phyloP scores from a whole-genome alignment of 495 filamentous ascomycete species.

The Talaromyces nanjingensis region DNA sequence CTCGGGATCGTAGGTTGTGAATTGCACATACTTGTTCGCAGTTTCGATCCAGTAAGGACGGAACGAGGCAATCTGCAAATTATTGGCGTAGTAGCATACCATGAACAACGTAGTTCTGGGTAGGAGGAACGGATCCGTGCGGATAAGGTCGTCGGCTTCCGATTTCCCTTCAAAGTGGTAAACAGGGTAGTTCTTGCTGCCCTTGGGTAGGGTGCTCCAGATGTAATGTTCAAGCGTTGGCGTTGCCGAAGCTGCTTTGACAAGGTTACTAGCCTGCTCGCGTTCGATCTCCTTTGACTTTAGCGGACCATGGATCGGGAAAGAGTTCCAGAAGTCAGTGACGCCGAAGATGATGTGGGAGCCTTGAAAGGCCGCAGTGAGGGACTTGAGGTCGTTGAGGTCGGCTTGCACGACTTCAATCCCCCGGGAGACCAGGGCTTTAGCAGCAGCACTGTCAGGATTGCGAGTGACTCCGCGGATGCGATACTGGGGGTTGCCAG shows the following conservation, averaged over 20 bases:
- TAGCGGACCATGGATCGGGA: neutral
- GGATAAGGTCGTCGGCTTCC: slow-evolving; percentile 20
- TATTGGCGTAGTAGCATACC: neutral
- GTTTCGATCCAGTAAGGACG: neutral
- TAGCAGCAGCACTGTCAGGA: slow-evolving; percentile 20
- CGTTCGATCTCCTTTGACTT: slow-evolving; percentile 18
- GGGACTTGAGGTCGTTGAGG: slow-evolving; percentile 28
- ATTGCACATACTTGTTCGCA: slow-evolving; percentile 22
- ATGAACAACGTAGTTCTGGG: slow-evolving; percentile 19
- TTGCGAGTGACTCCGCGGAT: slow-evolving; percentile 44
- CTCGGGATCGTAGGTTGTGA: slow-evolving; percentile 20
- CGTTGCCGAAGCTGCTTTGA: slow-evolving; percentile 29
- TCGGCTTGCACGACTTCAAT: slow-evolving; percentile 41
- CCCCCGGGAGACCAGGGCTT: slow-evolving; percentile 27
- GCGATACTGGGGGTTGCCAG: slow-evolving; percentile 20
- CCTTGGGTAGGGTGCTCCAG: slow-evolving; percentile 37
- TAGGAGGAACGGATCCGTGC: slow-evolving; percentile 13
- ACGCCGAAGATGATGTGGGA: slow-evolving; percentile 36
- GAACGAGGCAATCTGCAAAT: neutral
- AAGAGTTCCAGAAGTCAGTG: slow-evolving; percentile 7
- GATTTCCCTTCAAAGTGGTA: slow-evolving; percentile 24
- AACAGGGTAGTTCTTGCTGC: slow-evolving; percentile 15
- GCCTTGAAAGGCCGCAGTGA: slow-evolving; percentile 37
- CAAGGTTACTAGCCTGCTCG: slow-evolving; percentile 36
- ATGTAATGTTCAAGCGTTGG: slow-evolving; percentile 36